Conservation (phyloP, 495 filamentous ascomycete genomes). For the Hypoxylon cercidicola region DNA sequence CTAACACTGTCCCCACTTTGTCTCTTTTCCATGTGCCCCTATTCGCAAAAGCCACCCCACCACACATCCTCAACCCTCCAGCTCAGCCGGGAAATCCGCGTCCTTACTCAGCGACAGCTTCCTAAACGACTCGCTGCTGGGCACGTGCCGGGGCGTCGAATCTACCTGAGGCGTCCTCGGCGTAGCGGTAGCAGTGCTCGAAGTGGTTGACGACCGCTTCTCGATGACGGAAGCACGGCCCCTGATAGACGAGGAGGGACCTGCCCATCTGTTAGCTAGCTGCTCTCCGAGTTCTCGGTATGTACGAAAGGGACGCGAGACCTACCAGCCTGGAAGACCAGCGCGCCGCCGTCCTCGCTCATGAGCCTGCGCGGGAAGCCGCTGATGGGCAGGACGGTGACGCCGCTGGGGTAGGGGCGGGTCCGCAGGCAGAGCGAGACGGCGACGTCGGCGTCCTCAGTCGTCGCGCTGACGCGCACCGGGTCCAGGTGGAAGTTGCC, state of each 20-base stretch:
- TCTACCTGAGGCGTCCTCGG: constrained; percentile 13
- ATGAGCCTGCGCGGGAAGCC: constrained; percentile 50
- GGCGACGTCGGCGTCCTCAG: constrained; percentile 35
- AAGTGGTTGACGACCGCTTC: constrained; percentile 45
- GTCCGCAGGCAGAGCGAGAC: constrained; percentile 47
- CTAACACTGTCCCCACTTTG: no score
- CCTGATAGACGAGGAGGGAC: constrained; percentile 42
- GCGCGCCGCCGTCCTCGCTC: constrained; percentile 40
- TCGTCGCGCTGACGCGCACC: constrained; percentile 35
- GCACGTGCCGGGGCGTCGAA: constrained; percentile 16
- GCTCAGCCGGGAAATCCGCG: constrained; percentile 24
- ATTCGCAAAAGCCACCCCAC: neutral
- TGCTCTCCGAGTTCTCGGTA: no score
- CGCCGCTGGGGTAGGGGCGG: constrained; percentile 34
- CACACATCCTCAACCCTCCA: constrained; percentile 26
- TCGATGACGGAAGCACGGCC: constrained; percentile 46
- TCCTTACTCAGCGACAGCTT: constrained; percentile 28
- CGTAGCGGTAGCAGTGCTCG: constrained; percentile 31
- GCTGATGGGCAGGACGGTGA: constrained; percentile 47
- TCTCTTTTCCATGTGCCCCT: no score
- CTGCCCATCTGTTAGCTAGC: no score
- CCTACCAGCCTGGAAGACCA: constrained; percentile 51
- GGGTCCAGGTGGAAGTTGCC: constrained; percentile 43
- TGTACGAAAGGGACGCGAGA: constrained; percentile 4
- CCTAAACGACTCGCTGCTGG: constrained; percentile 19